Conservation (phyloP, 345 rosid genomes). For the Moricandia arvensis region DNA sequence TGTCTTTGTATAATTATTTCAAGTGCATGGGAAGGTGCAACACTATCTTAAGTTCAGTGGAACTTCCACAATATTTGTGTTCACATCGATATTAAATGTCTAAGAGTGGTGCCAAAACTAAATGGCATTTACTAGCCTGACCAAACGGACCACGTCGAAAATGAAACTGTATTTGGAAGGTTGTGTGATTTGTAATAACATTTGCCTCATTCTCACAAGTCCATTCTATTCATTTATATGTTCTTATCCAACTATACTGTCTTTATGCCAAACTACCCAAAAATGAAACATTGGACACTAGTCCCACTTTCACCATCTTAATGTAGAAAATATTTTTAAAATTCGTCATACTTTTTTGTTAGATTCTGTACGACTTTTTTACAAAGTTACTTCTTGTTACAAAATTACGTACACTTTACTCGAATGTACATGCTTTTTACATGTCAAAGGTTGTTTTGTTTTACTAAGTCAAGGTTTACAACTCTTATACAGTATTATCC, state of each 20-base stretch:
- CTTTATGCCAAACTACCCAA: slow-evolving; percentile 21
- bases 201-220: slow-evolving; percentile 21
- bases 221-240: slow-evolving; percentile 15
- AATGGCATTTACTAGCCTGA: slow-evolving; percentile 34
- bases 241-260: slow-evolving; percentile 24
- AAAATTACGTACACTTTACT: not conserved
- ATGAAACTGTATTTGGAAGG: slow-evolving; percentile 32
- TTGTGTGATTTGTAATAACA: slow-evolving; percentile 4
- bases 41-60: slow-evolving; percentile 8
- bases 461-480: not conserved
- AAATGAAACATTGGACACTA: not conserved
- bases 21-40: slow-evolving; percentile 6
- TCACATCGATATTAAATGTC: slow-evolving; percentile 20
- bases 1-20: not conserved
- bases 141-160: slow-evolving; percentile 30
- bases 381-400: not conserved
- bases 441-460: not conserved
- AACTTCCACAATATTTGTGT: not conserved
- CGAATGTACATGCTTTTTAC: not conserved
- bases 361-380: slow-evolving; percentile 14
- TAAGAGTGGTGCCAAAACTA: slow-evolving; percentile 33
- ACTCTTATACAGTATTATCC: not conserved
- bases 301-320: slow-evolving; percentile 19
- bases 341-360: not conserved
- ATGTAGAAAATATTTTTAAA: not conserved